Base-by-base conservation (phyloP, 2,329 filamentous ascomycete species). In the Fusarium stilboides region DNA sequence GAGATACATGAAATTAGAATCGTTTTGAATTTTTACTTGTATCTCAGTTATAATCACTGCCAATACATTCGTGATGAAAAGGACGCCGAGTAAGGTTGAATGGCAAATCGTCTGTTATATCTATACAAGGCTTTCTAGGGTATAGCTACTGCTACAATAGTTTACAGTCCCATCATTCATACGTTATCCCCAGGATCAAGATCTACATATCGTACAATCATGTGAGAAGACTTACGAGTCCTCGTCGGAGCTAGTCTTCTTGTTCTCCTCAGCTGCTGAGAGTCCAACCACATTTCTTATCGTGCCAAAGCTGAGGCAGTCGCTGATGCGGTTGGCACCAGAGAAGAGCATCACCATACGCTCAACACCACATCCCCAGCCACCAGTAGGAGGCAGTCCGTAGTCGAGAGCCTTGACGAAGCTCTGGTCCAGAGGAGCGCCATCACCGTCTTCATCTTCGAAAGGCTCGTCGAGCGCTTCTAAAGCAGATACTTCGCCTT, bases 301-400 rank as follows among this genome's bases (percentile, higher is more conserved):
- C 57, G 88, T 97, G 2, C 96, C 96, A 83, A 99, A 99, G 34
- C 91, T 89, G 74, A 98, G 81, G 19, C 95, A 94, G 80, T 98
- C 94, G 39, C 88, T 89, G 75, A 99, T 98, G 72, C 92, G 88
- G 77, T 88, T 88, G 36, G 89, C 86, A 0, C 93, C 94, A 1
- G 91, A 89, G 74, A 98, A 93, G 49, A 98, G 81, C 96, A 99
- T 99, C 37, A 94, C 91, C 53, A 99, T 83, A 54, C 96, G 86
- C 80, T 99, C 96, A 42, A 99, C 84, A 2, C 96, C 96, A 74
- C 94, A 97, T 2, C 96, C 96, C 96, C 96, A 99, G 6, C 96
- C 96, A 0, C 95, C 96, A 0, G 96, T 99, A 1, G 96, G 94
- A n/a, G 96, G 96, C 62, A 99, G 82, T 0, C 94, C 96, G 81